Evolutionary conservation across 2,329 filamentous ascomycete species (phyloP).

Genomic region (Phaeosphaeria sp.): DNA sequence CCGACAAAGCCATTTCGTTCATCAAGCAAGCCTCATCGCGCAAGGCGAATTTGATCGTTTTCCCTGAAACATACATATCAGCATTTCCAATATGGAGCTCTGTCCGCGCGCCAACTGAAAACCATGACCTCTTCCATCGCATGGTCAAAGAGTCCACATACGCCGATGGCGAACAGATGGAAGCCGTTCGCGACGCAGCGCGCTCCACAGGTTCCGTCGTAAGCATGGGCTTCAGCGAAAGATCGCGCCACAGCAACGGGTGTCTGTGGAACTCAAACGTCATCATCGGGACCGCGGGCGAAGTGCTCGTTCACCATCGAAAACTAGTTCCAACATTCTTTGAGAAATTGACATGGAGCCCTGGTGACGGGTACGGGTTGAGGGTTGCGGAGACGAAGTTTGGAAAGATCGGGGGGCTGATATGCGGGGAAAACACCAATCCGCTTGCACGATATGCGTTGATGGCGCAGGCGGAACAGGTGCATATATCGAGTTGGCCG

Average conservation of each 20-base stretch:
- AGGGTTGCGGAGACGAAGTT: conserved; percentile 54
- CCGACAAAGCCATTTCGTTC: conserved; percentile 55
- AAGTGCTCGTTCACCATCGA: conserved; percentile 59
- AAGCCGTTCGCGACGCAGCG: conserved; percentile 39
- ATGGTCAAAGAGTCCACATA: conserved; percentile 55
- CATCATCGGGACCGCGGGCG: conserved; percentile 54
- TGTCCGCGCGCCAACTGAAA: conserved; percentile 56
- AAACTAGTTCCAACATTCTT: conserved; percentile 65
- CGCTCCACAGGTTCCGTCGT: conserved; percentile 50
- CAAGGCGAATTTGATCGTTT: conserved; percentile 59
- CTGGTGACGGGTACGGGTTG: conserved; percentile 60
- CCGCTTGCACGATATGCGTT: conserved; percentile 60
- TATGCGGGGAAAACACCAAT: conserved; percentile 67
- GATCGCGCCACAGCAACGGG: conserved; percentile 51
- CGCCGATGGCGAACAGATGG: conserved; percentile 56
- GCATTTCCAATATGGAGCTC: conserved; percentile 63
- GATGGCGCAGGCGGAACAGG: conserved; percentile 63
- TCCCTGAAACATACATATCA: conserved; percentile 62
- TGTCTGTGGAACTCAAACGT: conserved; percentile 62
- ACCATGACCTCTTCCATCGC: conserved; percentile 58
- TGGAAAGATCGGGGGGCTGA: conserved; percentile 59
- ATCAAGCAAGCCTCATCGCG: conserved; percentile 55
- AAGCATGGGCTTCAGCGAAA: conserved; percentile 61
- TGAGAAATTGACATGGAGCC: conserved; percentile 63
- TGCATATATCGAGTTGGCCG: conserved; percentile 65